Conservation (phyloP, 2,329 filamentous ascomycete species). For the Pestalotiopsis sp. region DNA sequence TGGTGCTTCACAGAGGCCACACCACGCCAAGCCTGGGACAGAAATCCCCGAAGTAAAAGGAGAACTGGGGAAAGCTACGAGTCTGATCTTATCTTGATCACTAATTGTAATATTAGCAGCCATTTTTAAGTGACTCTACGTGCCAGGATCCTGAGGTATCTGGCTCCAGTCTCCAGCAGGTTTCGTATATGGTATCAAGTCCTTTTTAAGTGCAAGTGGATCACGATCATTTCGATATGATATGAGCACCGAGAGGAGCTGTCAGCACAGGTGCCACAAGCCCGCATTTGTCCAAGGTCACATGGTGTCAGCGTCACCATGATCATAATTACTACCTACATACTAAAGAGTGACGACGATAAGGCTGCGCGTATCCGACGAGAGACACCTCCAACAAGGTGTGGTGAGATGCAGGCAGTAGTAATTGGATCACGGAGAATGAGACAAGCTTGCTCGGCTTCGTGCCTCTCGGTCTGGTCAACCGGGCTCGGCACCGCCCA, state of each 20-base stretch:
- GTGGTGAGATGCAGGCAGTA: neutral
- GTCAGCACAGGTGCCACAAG: neutral
- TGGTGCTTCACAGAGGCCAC: neutral
- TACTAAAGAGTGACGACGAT: neutral
- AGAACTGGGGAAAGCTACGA: neutral
- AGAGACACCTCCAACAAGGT: neutral
- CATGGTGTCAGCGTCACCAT: slow-evolving; percentile 3
- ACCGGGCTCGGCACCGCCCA: neutral
- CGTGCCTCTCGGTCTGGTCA: neutral
- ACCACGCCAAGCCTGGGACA: neutral
- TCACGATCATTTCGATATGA: neutral
- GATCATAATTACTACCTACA: neutral
- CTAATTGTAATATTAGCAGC: neutral
- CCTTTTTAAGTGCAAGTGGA: neutral
- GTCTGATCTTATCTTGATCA: neutral
- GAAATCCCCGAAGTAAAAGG: neutral
- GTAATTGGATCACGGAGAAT: neutral
- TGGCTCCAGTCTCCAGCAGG: neutral
- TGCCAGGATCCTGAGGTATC: neutral
- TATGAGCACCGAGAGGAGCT: neutral
- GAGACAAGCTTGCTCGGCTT: neutral
- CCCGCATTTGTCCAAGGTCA: neutral
- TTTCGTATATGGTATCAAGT: neutral
- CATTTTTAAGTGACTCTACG: neutral
- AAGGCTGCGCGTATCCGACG: neutral